Evolutionary conservation across 2,329 filamentous ascomycete genomes (phyloP).

Genomic region (Trichoderma koningiopsis): DNA sequence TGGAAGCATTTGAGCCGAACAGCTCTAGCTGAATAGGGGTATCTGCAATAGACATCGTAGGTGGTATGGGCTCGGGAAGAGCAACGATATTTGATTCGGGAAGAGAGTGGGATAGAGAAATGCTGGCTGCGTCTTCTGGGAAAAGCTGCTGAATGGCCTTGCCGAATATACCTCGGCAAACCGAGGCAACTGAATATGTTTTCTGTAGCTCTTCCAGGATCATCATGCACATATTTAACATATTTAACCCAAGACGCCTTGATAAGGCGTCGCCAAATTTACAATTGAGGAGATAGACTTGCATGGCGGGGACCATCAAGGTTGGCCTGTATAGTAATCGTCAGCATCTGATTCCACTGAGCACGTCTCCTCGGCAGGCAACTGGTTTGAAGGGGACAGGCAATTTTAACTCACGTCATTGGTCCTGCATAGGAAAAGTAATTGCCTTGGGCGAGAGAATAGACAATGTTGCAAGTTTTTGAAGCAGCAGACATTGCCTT

Average conservation of each 20-base stretch:
- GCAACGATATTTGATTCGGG: neutral
- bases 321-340: neutral
- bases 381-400: neutral
- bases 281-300: conserved; percentile 22
- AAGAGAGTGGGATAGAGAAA: conserved; percentile 10
- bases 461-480: conserved; percentile 21
- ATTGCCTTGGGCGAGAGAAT: conserved; percentile 19
- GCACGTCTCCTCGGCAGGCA: too few species aligned
- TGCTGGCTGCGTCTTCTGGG: conserved; percentile 11
- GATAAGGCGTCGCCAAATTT: conserved; percentile 18
- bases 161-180: conserved; percentile 21
- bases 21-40: conserved; percentile 13
- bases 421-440: conserved; percentile 8
- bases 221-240: conserved; percentile 25
- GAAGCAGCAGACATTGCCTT: conserved; percentile 21
- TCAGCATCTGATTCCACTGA: neutral
- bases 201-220: conserved; percentile 17
- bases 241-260: conserved; percentile 13
- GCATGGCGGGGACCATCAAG: conserved; percentile 13
- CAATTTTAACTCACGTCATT: conserved; percentile 9
- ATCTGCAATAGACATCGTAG: neutral
- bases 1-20: neutral
- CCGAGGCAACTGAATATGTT: conserved; percentile 19
- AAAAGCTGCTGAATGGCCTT: conserved; percentile 22
- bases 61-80: neutral